These are phyloP conservation scores for Papiliotrema terrestris DNA, from an alignment of 1,284 basidiomycete species.

Conservation along the genomic window DNA sequence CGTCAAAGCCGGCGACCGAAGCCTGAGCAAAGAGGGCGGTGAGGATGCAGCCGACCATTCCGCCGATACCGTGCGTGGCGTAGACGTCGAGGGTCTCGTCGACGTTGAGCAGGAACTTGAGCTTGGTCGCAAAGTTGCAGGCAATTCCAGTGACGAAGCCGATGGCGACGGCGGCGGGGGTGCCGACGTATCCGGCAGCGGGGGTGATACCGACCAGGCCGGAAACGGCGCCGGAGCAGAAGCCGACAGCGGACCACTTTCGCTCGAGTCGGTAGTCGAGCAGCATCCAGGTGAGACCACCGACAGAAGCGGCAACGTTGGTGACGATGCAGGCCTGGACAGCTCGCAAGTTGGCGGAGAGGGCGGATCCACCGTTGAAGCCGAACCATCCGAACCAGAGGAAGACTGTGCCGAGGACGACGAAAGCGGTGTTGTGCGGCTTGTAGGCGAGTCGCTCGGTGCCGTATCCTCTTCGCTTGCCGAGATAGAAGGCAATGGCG, in stretches of 20 bases:
- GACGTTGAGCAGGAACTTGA: slow-evolving; percentile 65
- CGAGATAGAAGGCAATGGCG: slow-evolving; percentile 88
- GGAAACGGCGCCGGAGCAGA: slow-evolving; percentile 91
- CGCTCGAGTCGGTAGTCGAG: slow-evolving; percentile 88
- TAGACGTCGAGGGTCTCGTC: slow-evolving; percentile 73
- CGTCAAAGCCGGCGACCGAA: slow-evolving; percentile 80
- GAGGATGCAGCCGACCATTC: slow-evolving; percentile 63
- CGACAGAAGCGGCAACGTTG: slow-evolving; percentile 79
- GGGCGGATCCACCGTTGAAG: slow-evolving; percentile 71
- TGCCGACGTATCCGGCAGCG: slow-evolving; percentile 81
- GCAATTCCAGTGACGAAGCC: slow-evolving; percentile 78
- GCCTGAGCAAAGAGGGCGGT: slow-evolving; percentile 85
- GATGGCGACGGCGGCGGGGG: slow-evolving; percentile 75
- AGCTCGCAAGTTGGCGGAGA: slow-evolving; percentile 78
- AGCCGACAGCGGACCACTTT: slow-evolving; percentile 91
- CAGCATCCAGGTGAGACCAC: slow-evolving; percentile 92
- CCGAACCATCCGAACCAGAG: slow-evolving; percentile 99
- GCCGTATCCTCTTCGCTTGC: slow-evolving; percentile 83
- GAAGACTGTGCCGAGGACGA: slow-evolving; percentile 86
- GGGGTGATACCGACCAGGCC: slow-evolving; percentile 85
- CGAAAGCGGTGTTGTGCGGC: slow-evolving; percentile 64
- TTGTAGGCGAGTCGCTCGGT: slow-evolving; percentile 87
- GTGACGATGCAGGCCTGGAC: slow-evolving; percentile 89
- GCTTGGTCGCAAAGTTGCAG: slow-evolving; percentile 91
- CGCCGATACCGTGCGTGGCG: slow-evolving; percentile 83